Conservation (phyloP, 352 stramenopile species). For the Detonula confervacea region DNA sequence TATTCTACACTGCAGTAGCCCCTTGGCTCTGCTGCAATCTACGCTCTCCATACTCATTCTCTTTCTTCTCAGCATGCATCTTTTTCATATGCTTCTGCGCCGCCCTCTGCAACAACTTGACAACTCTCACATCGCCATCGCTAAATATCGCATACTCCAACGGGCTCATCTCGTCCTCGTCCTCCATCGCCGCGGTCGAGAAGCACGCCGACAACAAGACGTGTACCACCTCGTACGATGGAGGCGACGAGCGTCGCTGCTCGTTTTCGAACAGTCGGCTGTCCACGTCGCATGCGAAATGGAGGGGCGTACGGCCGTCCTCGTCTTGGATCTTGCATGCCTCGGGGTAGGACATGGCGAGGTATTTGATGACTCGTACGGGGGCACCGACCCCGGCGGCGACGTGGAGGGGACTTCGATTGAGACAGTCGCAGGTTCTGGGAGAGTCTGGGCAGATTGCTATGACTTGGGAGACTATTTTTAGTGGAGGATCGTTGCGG, state of each 20-base stretch:
- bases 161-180: slow-evolving; percentile 43
- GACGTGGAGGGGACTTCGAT: slow-evolving; percentile 50
- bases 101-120: slow-evolving; percentile 51
- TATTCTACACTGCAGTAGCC: too few species aligned
- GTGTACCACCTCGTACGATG: slow-evolving; percentile 19
- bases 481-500: slow-evolving; percentile 20
- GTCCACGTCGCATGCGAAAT: slow-evolving; percentile 45
- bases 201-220: slow-evolving; percentile 18
- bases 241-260: slow-evolving; percentile 4
- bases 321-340: slow-evolving; percentile 49
- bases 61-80: not conserved
- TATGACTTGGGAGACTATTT: slow-evolving; percentile 35
- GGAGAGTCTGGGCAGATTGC: slow-evolving; percentile 22
- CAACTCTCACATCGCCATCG: slow-evolving; percentile 33
- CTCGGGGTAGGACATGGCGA: slow-evolving; percentile 19
- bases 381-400: slow-evolving; percentile 24
- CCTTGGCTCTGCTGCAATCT: not conserved
- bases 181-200: slow-evolving; percentile 28
- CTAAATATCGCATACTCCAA: slow-evolving; percentile 51
- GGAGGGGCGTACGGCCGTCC: slow-evolving; percentile 45
- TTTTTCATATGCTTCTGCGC: slow-evolving; percentile 42
- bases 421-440: slow-evolving; percentile 23
- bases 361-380: slow-evolving; percentile 19
- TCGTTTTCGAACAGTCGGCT: slow-evolving; percentile 50
- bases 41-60: not conserved